These are phyloP conservation scores for Populus hybrid DNA, from an alignment of 441 rosid genomes.

Conservation along the genomic window DNA sequence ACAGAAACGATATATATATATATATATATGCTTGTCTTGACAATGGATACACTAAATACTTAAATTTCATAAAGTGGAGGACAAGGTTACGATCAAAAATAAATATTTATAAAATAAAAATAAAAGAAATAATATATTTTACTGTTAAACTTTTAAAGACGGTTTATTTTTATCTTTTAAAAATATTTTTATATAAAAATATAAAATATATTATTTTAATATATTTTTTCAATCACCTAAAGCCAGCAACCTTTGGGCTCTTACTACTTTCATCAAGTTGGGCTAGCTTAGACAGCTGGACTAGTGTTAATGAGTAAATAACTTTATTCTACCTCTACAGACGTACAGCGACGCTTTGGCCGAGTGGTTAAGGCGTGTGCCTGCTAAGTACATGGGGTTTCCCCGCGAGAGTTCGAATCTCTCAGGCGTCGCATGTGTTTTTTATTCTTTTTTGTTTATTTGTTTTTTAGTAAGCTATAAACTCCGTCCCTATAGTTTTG, in stretches of 20 bases:
- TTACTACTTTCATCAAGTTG: background rate
- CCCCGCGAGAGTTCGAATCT: slow-evolving; percentile 98
- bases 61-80: background rate
- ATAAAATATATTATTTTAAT: too few relatives aligned
- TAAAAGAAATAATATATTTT: too few relatives aligned
- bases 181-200: too few relatives aligned
- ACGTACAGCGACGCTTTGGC: slow-evolving; percentile 26
- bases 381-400: slow-evolving; percentile 92
- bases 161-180: too few relatives aligned
- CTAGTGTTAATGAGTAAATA: fast-evolving
- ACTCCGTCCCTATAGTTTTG: background rate
- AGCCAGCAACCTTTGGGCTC: background rate
- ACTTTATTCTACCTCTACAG: fast-evolving
- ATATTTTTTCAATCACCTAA: too few relatives aligned
- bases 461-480: too few relatives aligned
- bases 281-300: fast-evolving
- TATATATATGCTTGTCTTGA: background rate
- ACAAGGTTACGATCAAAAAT: background rate
- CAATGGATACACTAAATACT: background rate
- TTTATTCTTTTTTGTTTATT: background rate
- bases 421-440: slow-evolving; percentile 61
- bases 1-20: background rate
- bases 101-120: background rate
- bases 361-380: slow-evolving; percentile 99
- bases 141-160: too few relatives aligned